Evolutionary conservation across 2,329 filamentous ascomycete genomes (phyloP).

Genomic region (Apiospora pterosperma): DNA sequence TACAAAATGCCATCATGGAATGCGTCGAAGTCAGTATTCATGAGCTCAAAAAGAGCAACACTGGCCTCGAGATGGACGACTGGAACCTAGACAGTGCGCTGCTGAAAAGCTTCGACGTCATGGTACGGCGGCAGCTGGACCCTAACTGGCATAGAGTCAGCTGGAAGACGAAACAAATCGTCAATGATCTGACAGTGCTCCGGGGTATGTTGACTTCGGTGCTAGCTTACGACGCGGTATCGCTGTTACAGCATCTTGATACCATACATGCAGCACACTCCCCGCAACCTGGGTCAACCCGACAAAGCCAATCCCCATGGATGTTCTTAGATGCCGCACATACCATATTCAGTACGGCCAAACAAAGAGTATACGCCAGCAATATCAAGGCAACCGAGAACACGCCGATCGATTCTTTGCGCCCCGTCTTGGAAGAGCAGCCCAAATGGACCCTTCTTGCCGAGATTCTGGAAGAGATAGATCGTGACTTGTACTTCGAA

Average conservation of each 20-base stretch:
- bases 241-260: constrained; percentile 89
- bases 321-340: constrained; percentile 93
- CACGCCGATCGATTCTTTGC: constrained; percentile 57
- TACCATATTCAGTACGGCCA: constrained; percentile 88
- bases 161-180: constrained; percentile 93
- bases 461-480: constrained; percentile 92
- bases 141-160: constrained; percentile 97
- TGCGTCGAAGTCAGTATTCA: constrained; percentile 94
- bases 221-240: constrained; percentile 83
- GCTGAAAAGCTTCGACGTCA: constrained; percentile 86
- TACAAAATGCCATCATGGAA: constrained; percentile 91
- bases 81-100: constrained; percentile 94
- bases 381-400: constrained; percentile 51
- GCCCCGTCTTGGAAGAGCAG: constrained; percentile 85
- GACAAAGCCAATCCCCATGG: constrained; percentile 91
- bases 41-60: constrained; percentile 88
- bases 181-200: constrained; percentile 80
- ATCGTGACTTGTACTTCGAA: constrained; percentile 84
- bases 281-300: constrained; percentile 80
- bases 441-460: constrained; percentile 90
- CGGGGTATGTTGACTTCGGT: constrained; percentile 78
- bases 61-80: constrained; percentile 89
- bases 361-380: constrained; percentile 79
- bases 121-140: constrained; percentile 84
- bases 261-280: constrained; percentile 90